These are phyloP conservation scores for Curvularia sp. DNA, from an alignment of 2,329 filamentous ascomycete genomes.

Conservation along the genomic window DNA sequence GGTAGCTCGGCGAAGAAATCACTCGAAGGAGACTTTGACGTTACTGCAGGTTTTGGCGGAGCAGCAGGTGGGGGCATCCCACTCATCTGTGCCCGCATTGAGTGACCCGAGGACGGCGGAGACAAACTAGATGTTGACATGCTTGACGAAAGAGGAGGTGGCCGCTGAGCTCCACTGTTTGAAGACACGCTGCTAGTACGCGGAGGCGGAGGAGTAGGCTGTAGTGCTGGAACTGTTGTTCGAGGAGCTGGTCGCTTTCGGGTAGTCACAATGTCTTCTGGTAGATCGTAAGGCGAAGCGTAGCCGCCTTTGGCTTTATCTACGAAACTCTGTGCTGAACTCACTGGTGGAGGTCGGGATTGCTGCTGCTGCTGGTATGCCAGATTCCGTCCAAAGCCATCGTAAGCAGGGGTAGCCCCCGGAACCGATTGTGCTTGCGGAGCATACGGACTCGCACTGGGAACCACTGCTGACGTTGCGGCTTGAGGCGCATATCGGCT, in stretches of 20 bases:
- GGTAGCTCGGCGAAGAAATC: slow-evolving; percentile 61
- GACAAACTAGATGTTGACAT: slow-evolving; percentile 48
- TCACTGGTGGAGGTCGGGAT: slow-evolving; percentile 60
- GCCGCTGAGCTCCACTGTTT: slow-evolving; percentile 28
- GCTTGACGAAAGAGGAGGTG: slow-evolving; percentile 38
- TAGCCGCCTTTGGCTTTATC: slow-evolving; percentile 93
- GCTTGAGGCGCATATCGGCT: slow-evolving; percentile 50
- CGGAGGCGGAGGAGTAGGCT: slow-evolving; percentile 61
- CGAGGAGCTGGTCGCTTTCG: slow-evolving; percentile 62
- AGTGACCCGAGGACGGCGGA: slow-evolving; percentile 53
- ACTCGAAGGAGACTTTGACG: slow-evolving; percentile 40
- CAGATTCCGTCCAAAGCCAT: slow-evolving; percentile 41
- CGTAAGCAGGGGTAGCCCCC: slow-evolving; percentile 37
- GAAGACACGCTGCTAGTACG: slow-evolving; percentile 67
- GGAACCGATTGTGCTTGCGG: slow-evolving; percentile 60
- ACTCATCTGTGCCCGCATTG: slow-evolving; percentile 42
- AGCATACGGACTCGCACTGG: slow-evolving; percentile 57
- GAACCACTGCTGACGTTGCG: slow-evolving; percentile 32
- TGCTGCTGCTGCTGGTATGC: slow-evolving; percentile 42
- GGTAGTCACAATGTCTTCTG: slow-evolving; percentile 81
- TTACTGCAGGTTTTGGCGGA: slow-evolving; percentile 37
- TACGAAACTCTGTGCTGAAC: slow-evolving; percentile 76
- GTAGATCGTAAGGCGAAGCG: slow-evolving; percentile 91
- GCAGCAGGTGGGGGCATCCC: slow-evolving; percentile 36
- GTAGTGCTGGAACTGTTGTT: slow-evolving; percentile 38